Percentiles rank a stretch among this genome's conserved stretches.
phyloP scores from a whole-genome alignment of 1,139 yeast genomes.

The Saccharomyces hybrid region DNA sequence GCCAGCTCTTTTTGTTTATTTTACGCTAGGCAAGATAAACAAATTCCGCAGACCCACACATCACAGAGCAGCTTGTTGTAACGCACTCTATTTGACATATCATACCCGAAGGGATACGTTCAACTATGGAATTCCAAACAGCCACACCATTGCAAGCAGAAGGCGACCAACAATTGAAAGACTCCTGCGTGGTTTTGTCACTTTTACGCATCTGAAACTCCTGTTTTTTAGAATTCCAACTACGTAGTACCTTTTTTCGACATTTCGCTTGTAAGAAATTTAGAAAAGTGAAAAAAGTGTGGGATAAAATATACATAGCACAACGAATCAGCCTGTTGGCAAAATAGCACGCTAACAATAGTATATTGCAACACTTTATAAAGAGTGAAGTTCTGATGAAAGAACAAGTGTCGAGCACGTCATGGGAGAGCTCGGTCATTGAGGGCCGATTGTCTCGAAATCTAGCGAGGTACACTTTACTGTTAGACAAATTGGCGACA shows the following conservation, averaged over 20 bases:
- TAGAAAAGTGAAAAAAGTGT: background rate
- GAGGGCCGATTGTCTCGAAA: conserved; percentile 24
- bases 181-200: background rate
- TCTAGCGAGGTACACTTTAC: conserved; percentile 23
- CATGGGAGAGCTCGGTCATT: background rate
- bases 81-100: background rate
- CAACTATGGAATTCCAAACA: no score
- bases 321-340: background rate
- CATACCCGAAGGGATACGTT: background rate
- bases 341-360: background rate
- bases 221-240: background rate
- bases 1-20: background rate
- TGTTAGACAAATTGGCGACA: conserved; percentile 25
- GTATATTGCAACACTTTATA: background rate
- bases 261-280: background rate
- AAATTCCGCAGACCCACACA: background rate
- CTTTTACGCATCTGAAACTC: no score
- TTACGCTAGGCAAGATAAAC: background rate
- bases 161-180: background rate
- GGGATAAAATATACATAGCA: background rate
- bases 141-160: background rate
- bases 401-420: background rate
- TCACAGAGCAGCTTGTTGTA: background rate
- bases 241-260: background rate
- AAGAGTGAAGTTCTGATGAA: background rate